These are phyloP conservation scores for Cupressus sempervirens DNA, from an alignment of 75 land plant species.

Conservation along the genomic window DNA sequence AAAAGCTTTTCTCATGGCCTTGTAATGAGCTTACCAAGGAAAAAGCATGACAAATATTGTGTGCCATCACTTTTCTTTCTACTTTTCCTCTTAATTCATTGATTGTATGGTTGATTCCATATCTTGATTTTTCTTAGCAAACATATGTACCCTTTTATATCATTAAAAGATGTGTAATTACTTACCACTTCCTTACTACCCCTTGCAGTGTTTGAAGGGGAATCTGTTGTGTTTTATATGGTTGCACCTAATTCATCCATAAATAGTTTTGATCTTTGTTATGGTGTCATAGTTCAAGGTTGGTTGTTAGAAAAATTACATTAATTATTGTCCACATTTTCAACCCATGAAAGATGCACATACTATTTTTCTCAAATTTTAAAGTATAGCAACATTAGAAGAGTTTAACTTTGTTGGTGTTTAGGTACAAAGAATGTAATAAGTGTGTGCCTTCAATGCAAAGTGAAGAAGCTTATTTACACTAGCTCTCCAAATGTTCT, in stretches of 20 bases:
- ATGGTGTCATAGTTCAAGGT: conserved; percentile 86
- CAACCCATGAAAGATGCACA: background rate
- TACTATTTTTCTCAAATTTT: background rate
- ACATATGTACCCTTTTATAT: too few relatives aligned
- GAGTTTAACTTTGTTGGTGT: background rate
- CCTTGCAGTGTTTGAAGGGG: conserved; percentile 60
- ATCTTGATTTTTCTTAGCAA: background rate
- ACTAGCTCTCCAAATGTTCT: conserved; percentile 97
- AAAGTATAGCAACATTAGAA: background rate
- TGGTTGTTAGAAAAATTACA: background rate
- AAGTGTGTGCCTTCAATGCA: conserved; percentile 69
- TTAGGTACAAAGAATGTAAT: conserved; percentile 90
- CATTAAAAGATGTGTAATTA: background rate
- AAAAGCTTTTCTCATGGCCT: background rate
- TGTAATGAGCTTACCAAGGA: background rate
- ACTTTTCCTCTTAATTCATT: background rate
- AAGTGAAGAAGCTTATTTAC: conserved; percentile 81
- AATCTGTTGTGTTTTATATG: conserved; percentile 90
- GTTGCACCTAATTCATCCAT: conserved; percentile 95
- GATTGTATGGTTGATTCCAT: background rate
- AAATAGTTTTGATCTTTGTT: conserved; percentile 72
- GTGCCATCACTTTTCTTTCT: background rate
- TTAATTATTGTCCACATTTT: too few relatives aligned
- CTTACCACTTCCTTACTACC: background rate
- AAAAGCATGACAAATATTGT: background rate